Percentiles rank a stretch among this genome's conserved stretches.
These are phyloP conservation scores for Rhodosporidiobolus odoratus DNA, from an alignment of 768 basidiomycete genomes.

Conservation along the genomic window DNA sequence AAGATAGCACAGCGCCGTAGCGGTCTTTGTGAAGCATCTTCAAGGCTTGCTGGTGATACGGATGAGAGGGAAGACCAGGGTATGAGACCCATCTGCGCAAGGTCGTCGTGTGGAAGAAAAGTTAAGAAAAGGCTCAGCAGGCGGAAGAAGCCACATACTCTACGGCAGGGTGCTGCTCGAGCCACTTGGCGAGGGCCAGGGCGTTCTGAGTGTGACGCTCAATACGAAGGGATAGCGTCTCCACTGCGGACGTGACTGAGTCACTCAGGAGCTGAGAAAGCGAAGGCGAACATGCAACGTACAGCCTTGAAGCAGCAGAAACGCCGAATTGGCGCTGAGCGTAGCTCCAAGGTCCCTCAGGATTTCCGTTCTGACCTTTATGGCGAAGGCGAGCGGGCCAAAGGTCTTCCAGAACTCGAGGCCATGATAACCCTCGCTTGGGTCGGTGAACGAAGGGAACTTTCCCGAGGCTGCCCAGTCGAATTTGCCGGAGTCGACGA, in stretches of 20 bases:
- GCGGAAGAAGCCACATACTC: constrained; percentile 49
- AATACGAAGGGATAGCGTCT: constrained; percentile 66
- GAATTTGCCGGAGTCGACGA: constrained; percentile 73
- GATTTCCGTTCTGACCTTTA: constrained; percentile 59
- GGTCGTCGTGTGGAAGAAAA: not conserved
- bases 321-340: constrained; percentile 6
- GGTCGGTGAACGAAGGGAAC: constrained; percentile 62
- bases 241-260: constrained; percentile 46
- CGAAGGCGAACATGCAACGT: not conserved
- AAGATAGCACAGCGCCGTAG: constrained; percentile 70
- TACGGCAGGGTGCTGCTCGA: constrained; percentile 62
- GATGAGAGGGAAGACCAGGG: constrained; percentile 62
- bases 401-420: constrained; percentile 63
- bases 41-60: constrained; percentile 58
- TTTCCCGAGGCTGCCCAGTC: constrained; percentile 57
- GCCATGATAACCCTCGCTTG: constrained; percentile 71
- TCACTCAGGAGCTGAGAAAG: too few species aligned
- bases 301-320: constrained; percentile 43
- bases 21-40: constrained; percentile 19
- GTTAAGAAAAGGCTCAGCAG: not conserved
- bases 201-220: constrained; percentile 69
- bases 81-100: constrained; percentile 58
- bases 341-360: constrained; percentile 27
- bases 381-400: constrained; percentile 59
- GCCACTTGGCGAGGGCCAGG: constrained; percentile 61